Percentiles rank a stretch among this genome's conserved stretches.
Evolutionary conservation across 2,329 filamentous ascomycete genomes (phyloP).

Genomic region (Penicillium sp.): DNA sequence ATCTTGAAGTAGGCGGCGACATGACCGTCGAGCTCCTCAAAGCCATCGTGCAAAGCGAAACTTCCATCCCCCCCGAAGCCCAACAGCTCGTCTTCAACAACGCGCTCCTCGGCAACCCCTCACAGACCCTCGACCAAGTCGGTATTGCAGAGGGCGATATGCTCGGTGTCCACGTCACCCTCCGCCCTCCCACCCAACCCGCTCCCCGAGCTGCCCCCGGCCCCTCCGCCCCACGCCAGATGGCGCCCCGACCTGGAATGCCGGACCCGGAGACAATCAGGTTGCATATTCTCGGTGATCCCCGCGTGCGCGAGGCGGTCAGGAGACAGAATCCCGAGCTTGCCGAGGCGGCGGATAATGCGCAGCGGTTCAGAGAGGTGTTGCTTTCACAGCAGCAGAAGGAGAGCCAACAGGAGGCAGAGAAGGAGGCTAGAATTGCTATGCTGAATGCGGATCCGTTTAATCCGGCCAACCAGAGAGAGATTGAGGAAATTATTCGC

Average conservation of each 20-base stretch:
- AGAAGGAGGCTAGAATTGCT: slow-evolving; percentile 79
- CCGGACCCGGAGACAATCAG: slow-evolving; percentile 76
- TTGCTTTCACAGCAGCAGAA: slow-evolving; percentile 66
- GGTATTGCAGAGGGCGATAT: slow-evolving; percentile 86
- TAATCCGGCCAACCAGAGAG: slow-evolving; percentile 83
- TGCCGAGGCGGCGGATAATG: slow-evolving; percentile 71
- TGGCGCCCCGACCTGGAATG: slow-evolving; percentile 31
- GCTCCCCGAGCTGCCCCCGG: slow-evolving; percentile 26
- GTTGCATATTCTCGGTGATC: slow-evolving; percentile 77
- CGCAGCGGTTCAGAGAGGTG: slow-evolving; percentile 71
- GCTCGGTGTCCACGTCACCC: slow-evolving; percentile 74
- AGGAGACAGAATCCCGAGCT: slow-evolving; percentile 72
- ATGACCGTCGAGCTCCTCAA: slow-evolving; percentile 85
- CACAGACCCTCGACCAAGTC: slow-evolving; percentile 76
- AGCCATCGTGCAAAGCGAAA: slow-evolving; percentile 82
- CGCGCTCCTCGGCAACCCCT: slow-evolving; percentile 70
- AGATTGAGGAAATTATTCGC: slow-evolving; percentile 95
- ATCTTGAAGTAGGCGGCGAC: slow-evolving; percentile 75
- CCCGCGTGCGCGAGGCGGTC: slow-evolving; percentile 68
- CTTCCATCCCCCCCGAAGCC: slow-evolving; percentile 65
- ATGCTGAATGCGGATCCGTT: slow-evolving; percentile 91
- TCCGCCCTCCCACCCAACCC: slow-evolving; percentile 31
- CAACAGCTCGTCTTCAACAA: slow-evolving; percentile 93
- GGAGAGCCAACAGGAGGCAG: slow-evolving; percentile 69
- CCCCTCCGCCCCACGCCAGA: slow-evolving; percentile 26